Base-by-base conservation (phyloP, 176 grass and related monocot species). In the Elymus sibiricus region DNA sequence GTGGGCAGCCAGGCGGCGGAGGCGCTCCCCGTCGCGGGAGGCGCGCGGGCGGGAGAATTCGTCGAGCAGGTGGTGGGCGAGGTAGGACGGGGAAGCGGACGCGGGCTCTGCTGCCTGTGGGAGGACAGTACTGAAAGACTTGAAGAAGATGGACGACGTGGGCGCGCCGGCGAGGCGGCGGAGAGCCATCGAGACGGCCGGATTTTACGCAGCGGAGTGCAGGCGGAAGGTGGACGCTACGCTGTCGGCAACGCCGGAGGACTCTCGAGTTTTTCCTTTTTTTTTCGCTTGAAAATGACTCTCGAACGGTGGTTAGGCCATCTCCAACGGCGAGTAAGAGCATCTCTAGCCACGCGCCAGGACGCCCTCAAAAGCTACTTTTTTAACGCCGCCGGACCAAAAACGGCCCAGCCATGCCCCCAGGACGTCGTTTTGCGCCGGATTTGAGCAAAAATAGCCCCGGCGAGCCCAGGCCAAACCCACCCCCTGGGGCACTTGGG, bases 41-140 rank as follows among this genome's bases (percentile, higher is more conserved):
- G 81, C 24, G 58, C 79, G 82, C 46, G 82, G 93, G 61, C 89
- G 68, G 51, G 93, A 94, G 70, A 98, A 98, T 91, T 92, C 83
- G 53, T 91, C 92, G 88, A 95, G 76, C 86, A 98, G 92, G 35
- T 95, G 93, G 84, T 85, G 90, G 67, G 71, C 79, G 43, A 88
- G 77, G 67, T 66, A 65, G 40, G 85, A 60, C 14, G 69, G 25
- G 42, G 86, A 77, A 13, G 82, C 5, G 16, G 77, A 29, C 9
- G 62, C 2, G 9, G 27, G 0, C 2, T 29, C 16, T 0, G 62
- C 64, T 21, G 59, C 10, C 2, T 63, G 12, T 0, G 70, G n/a
- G 15, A 68, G 9, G 24, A 12, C 27, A 21, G 70, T 29, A 1
- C 70, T 9, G 46, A 90, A 84, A 28, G 55, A 26, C 32, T 42